Conservation (phyloP, 495 filamentous ascomycete genomes). For the Neurospora sp. region DNA sequence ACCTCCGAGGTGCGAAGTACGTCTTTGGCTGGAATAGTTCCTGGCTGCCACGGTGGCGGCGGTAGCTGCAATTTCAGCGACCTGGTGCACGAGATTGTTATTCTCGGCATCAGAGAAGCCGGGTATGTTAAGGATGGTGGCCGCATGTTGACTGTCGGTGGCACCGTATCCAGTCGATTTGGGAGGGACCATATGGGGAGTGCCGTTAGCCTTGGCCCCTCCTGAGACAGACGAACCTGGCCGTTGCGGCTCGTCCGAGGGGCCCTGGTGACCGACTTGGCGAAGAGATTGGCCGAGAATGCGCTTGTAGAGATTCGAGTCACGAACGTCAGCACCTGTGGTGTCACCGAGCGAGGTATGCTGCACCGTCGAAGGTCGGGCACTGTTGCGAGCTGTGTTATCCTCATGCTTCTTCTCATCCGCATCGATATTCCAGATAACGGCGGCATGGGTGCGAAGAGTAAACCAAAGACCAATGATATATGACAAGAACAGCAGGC, state of each 20-base stretch:
- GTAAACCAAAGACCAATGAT: slow-evolving; percentile 95
- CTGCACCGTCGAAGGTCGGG: slow-evolving; percentile 30
- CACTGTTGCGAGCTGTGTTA: slow-evolving; percentile 19
- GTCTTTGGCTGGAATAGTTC: slow-evolving; percentile 41
- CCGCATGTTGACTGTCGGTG: slow-evolving; percentile 15
- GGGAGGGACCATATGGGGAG: slow-evolving; percentile 64
- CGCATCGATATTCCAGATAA: slow-evolving; percentile 85
- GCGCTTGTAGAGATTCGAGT: slow-evolving; percentile 83
- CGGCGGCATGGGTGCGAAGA: slow-evolving; percentile 85
- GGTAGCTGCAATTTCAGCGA: slow-evolving; percentile 86
- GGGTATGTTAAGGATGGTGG: slow-evolving; percentile 42
- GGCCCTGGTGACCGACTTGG: slow-evolving; percentile 57
- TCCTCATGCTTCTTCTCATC: slow-evolving; percentile 71
- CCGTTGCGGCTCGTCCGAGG: slow-evolving; percentile 34
- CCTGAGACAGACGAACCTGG: slow-evolving; percentile 29
- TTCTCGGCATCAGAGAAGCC: slow-evolving; percentile 75
- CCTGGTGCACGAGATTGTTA: slow-evolving; percentile 63
- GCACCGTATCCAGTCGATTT: slow-evolving; percentile 38
- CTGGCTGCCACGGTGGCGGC: slow-evolving; percentile 81
- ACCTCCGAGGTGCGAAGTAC: slow-evolving; percentile 9
- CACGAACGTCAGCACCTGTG: slow-evolving; percentile 51
- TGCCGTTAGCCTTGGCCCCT: slow-evolving; percentile 26
- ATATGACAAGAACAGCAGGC: slow-evolving; percentile 85
- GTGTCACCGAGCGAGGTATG: slow-evolving; percentile 26
- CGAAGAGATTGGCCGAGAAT: slow-evolving; percentile 83